Evolutionary conservation across 257 asterid genomes (phyloP).

Genomic region (Coffea canephora): DNA sequence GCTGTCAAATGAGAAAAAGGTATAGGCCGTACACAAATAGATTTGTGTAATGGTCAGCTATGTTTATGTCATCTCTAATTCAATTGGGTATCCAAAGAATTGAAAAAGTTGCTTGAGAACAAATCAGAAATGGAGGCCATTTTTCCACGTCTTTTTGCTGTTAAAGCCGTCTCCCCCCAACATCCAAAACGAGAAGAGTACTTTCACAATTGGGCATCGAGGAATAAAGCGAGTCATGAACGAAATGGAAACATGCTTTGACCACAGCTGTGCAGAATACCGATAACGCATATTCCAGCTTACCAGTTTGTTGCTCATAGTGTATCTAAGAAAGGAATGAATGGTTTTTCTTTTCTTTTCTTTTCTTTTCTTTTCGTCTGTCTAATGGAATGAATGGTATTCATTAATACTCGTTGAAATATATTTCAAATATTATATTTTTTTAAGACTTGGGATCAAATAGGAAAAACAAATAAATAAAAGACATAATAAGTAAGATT

Average conservation of each 20-base stretch:
- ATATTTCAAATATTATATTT: too few relatives aligned
- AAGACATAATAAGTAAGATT: too few relatives aligned
- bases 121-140: background rate
- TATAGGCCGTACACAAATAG: background rate
- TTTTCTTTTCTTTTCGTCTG: background rate
- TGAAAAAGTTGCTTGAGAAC: conserved; percentile 8
- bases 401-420: too few relatives aligned
- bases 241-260: background rate
- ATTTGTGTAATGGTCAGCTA: background rate
- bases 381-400: too few relatives aligned
- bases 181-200: too few relatives aligned
- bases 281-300: background rate
- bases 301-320: background rate
- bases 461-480: too few relatives aligned
- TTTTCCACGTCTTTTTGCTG: background rate
- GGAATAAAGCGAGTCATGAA: background rate
- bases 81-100: conserved; percentile 8
- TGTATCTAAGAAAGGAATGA: background rate
- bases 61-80: conserved; percentile 9
- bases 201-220: background rate
- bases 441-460: too few relatives aligned
- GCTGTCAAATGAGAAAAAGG: conserved; percentile 1
- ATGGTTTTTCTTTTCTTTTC: background rate
- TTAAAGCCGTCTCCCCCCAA: background rate
- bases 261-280: background rate